Conservation (phyloP, 371 early-diverging fungal genomes). For the Apophysomyces elegans region DNA sequence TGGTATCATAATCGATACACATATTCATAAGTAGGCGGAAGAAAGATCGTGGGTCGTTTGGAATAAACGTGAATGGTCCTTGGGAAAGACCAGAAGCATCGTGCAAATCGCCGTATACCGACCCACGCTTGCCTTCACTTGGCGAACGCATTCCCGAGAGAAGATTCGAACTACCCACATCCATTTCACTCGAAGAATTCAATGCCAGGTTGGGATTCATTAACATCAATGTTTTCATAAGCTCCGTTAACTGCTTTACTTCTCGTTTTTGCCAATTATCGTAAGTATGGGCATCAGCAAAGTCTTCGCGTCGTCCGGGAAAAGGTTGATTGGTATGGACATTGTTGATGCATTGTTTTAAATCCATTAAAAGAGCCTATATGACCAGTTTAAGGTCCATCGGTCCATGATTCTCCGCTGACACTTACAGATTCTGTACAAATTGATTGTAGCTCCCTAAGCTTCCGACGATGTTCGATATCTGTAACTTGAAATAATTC, state of each 20-base stretch:
- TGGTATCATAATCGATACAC: conserved; percentile 45
- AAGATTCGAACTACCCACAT: conserved; percentile 21
- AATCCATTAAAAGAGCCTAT: conserved; percentile 33
- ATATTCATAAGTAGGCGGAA: conserved; percentile 47
- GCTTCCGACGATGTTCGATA: conserved; percentile 25
- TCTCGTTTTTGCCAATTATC: conserved; percentile 40
- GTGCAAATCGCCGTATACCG: background rate
- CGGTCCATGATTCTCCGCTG: too few species aligned
- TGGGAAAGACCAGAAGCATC: background rate
- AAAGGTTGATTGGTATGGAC: conserved; percentile 33
- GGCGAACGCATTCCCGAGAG: conserved; percentile 1
- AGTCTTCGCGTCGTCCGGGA: conserved; percentile 33
- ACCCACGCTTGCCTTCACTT: background rate
- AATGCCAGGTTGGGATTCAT: conserved; percentile 32
- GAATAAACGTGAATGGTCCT: conserved; percentile 44
- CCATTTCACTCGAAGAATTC: conserved; percentile 19
- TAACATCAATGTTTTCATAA: conserved; percentile 33
- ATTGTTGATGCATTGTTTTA: conserved; percentile 36
- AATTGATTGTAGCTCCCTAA: conserved; percentile 22
- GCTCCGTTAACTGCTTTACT: conserved; percentile 33
- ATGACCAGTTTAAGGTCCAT: background rate
- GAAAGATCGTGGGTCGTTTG: conserved; percentile 45
- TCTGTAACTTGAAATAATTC: conserved; percentile 30
- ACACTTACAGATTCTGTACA: conserved; percentile 40
- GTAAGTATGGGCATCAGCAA: conserved; percentile 24